A percentile compares a stretch with the other conserved stretches of the same genome.
phyloP scores from a whole-genome alignment of 1,284 basidiomycete genomes.

The Sutorius eximius region DNA sequence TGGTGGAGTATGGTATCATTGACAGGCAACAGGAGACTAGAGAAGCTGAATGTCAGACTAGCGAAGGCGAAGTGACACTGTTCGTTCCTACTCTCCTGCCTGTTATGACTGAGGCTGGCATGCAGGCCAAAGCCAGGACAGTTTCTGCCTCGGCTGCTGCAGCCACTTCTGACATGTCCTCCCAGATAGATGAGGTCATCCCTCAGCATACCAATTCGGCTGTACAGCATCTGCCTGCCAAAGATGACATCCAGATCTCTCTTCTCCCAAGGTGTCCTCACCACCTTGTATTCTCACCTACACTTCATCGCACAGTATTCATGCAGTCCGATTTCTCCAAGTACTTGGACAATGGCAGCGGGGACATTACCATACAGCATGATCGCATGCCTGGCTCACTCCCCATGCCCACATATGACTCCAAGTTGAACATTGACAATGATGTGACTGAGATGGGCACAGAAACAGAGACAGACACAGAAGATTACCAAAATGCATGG shows the following conservation, averaged over 20 bases:
- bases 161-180: slow-evolving; percentile 41
- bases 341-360: slow-evolving; percentile 41
- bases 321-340: slow-evolving; percentile 43
- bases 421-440: slow-evolving; percentile 44
- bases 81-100: slow-evolving; percentile 33
- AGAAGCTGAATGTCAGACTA: slow-evolving; percentile 67
- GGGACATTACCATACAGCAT: slow-evolving; percentile 42
- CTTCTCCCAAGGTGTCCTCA: slow-evolving; percentile 9
- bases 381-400: slow-evolving; percentile 36
- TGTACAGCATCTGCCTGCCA: slow-evolving; percentile 40
- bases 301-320: slow-evolving; percentile 45
- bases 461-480: slow-evolving; percentile 67
- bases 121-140: slow-evolving; percentile 31
- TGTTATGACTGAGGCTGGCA: slow-evolving; percentile 34
- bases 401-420: slow-evolving; percentile 26
- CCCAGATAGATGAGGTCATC: slow-evolving; percentile 51
- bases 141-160: slow-evolving; percentile 16
- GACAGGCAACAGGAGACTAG: slow-evolving; percentile 54
- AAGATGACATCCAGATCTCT: slow-evolving; percentile 40
- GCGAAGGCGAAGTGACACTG: slow-evolving; percentile 33
- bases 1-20: slow-evolving; percentile 42
- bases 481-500: slow-evolving; percentile 82
- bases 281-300: slow-evolving; percentile 24
- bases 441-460: slow-evolving; percentile 62
- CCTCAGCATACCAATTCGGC: slow-evolving; percentile 37